These are phyloP conservation scores for Mycena alexandri DNA, from an alignment of 768 basidiomycete species.

Conservation along the genomic window DNA sequence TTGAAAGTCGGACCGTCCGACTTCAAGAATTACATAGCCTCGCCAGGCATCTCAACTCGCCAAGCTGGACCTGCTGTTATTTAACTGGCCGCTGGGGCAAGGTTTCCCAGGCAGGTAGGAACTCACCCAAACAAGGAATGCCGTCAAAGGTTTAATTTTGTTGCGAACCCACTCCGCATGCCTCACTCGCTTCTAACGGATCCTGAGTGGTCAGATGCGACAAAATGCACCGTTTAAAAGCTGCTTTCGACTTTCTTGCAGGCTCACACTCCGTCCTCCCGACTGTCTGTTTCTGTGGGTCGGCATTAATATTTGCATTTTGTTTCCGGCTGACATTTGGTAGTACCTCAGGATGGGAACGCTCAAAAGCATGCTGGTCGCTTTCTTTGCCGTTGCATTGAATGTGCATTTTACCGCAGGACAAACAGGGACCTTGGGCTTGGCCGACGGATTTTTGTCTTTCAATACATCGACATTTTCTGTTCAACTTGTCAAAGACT, in stretches of 20 bases:
- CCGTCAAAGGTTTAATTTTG: slow-evolving; percentile 1
- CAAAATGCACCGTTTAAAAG: slow-evolving; percentile 16
- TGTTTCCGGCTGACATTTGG: background rate
- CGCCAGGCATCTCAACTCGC: no score
- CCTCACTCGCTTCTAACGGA: slow-evolving; percentile 26
- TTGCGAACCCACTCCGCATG: slow-evolving; percentile 24
- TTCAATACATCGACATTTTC: slow-evolving; percentile 61
- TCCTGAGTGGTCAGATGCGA: slow-evolving; percentile 25
- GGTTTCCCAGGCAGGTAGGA: no score
- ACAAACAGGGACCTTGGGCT: slow-evolving; percentile 54
- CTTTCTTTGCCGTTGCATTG: slow-evolving; percentile 19
- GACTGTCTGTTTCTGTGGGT: slow-evolving; percentile 1
- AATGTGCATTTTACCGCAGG: slow-evolving; percentile 35
- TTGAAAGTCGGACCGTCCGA: no score
- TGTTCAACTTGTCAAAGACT: slow-evolving; percentile 68
- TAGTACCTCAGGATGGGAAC: slow-evolving; percentile 27
- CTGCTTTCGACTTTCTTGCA: background rate
- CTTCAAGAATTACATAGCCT: no score
- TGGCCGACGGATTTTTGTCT: slow-evolving; percentile 60
- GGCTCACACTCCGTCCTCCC: background rate
- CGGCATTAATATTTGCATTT: background rate
- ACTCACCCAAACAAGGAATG: no score
- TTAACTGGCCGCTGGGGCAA: no score
- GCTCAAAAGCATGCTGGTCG: slow-evolving; percentile 21
- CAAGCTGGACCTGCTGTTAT: no score